phyloP scores from a whole-genome alignment of 108 stramenopile genomes.

The Cyclotella choctawhatcheeana region DNA sequence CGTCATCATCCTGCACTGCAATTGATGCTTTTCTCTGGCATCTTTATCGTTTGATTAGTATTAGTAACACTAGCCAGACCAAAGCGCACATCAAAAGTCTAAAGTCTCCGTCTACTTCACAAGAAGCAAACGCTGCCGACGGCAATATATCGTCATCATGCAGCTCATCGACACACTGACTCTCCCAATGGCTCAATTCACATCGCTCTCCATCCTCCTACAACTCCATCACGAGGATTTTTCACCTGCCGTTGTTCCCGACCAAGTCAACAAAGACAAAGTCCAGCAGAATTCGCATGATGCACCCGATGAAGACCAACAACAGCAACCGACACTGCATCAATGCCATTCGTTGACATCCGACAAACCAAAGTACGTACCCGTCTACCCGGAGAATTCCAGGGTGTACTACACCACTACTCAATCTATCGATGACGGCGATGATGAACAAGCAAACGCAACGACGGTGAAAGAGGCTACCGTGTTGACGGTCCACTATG shows the following conservation, averaged over 20 bases:
- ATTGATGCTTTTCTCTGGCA: too few species aligned
- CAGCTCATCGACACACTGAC: conserved; percentile 40
- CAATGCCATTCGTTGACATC: not conserved
- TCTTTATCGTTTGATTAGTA: too few species aligned
- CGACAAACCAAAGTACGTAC: conserved; percentile 11
- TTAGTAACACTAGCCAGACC: too few species aligned
- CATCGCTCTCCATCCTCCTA: conserved; percentile 40
- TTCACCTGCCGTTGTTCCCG: not conserved
- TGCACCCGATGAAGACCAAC: not conserved
- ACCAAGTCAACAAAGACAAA: too few species aligned
- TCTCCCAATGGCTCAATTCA: conserved; percentile 45
- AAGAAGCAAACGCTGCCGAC: too few species aligned
- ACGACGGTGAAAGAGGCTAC: not conserved
- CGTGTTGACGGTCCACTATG: conserved; percentile 19
- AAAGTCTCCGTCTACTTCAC: too few species aligned
- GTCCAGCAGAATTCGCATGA: too few species aligned
- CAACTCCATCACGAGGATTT: conserved; percentile 18
- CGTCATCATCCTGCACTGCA: too few species aligned
- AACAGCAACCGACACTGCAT: conserved; percentile 5
- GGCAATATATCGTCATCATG: too few species aligned
- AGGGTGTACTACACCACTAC: not conserved
- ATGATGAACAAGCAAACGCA: not conserved
- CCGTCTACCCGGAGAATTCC: conserved; percentile 1
- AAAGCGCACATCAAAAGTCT: too few species aligned
- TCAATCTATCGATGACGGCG: not conserved